Conservation (phyloP, 768 basidiomycete genomes). For the Hericium erinaceus region DNA sequence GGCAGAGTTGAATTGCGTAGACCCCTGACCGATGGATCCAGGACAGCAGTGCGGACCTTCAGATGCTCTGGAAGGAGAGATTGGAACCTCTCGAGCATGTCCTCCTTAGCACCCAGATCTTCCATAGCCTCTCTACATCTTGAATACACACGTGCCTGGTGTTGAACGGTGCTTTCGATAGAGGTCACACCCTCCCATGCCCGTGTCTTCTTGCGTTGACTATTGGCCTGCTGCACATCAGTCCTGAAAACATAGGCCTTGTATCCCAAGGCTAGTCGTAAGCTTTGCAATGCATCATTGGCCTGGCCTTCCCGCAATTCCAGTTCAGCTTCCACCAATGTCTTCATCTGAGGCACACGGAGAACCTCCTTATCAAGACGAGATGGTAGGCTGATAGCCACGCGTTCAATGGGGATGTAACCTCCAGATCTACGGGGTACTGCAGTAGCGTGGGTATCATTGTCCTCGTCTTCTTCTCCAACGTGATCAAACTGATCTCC, state of each 20-base stretch:
- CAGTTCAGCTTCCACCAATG: background rate
- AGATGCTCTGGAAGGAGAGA: background rate
- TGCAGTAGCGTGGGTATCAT: background rate
- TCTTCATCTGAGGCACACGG: background rate
- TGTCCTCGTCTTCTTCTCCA: no score
- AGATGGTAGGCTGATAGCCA: background rate
- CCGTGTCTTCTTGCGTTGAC: background rate
- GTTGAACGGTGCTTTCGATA: background rate
- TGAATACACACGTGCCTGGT: background rate
- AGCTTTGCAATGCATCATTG: background rate
- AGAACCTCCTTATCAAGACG: background rate
- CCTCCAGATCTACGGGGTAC: background rate
- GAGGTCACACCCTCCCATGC: background rate
- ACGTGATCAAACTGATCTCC: no score
- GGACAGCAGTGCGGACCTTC: background rate
- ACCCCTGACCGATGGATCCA: background rate
- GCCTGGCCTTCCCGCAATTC: background rate
- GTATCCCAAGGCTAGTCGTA: background rate
- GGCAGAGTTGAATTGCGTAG: background rate
- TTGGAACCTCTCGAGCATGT: background rate
- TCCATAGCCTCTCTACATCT: background rate
- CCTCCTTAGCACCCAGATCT: background rate
- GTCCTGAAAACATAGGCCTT: background rate
- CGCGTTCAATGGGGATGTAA: background rate
- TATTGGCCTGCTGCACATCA: background rate